phyloP scores from a whole-genome alignment of 2,329 filamentous ascomycete genomes.

The Aspergillus pseudotamarii region DNA sequence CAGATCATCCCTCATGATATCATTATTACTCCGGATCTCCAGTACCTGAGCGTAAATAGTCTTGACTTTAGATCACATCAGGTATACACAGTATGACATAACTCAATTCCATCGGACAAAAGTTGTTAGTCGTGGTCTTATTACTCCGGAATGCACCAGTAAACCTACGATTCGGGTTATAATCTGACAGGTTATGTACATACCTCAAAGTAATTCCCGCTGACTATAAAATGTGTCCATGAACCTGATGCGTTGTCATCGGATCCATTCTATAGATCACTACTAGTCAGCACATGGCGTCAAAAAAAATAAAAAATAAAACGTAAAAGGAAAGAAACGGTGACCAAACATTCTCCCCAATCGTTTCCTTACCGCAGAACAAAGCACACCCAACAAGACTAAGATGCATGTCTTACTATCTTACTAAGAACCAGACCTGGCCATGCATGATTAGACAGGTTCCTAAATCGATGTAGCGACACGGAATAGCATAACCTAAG shows the following conservation, averaged over 20 bases:
- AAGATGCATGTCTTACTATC: slow-evolving; percentile 16
- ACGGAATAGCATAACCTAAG: not conserved
- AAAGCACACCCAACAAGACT: not conserved
- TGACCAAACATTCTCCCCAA: not conserved
- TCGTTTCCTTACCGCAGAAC: not conserved
- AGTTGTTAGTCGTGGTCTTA: not conserved
- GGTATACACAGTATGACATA: not conserved
- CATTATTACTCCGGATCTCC: not conserved
- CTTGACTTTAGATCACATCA: not conserved
- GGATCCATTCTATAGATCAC: not conserved
- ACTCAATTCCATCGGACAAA: not conserved
- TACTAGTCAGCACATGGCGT: not conserved
- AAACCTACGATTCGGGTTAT: not conserved
- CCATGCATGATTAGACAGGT: slow-evolving; percentile 3
- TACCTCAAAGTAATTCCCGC: not conserved
- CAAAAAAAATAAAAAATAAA: not conserved
- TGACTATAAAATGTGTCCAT: not conserved
- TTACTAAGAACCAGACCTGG: slow-evolving; percentile 7
- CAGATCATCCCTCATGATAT: not conserved
- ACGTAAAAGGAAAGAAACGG: not conserved
- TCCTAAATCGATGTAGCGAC: not conserved
- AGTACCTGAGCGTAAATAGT: not conserved
- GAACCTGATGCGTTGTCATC: not conserved
- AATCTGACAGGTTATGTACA: not conserved
- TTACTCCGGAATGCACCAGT: slow-evolving; percentile 1